Percentiles rank a stretch among this genome's conserved stretches.
phyloP scores from a whole-genome alignment of 2,329 filamentous ascomycete species.

The Fusarium humuli region DNA sequence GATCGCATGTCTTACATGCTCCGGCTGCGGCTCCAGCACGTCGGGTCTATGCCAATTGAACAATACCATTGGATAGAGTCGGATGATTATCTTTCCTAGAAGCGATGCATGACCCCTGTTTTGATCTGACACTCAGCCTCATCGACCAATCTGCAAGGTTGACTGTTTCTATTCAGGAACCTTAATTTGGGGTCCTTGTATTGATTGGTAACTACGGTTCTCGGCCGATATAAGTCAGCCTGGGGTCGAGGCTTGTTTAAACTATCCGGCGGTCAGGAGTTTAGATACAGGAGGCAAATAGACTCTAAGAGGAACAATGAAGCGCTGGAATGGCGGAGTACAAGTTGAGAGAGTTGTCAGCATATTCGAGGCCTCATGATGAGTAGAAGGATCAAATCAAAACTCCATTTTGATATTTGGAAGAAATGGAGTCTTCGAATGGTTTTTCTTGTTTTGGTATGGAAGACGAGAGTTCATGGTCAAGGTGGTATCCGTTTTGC shows the following conservation, averaged over 20 bases:
- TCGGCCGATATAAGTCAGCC: neutral
- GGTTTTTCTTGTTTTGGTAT: neutral
- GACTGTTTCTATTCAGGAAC: neutral
- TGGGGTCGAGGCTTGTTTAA: neutral
- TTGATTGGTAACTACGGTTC: neutral
- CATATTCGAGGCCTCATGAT: neutral
- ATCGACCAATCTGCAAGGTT: neutral
- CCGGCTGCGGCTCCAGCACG: neutral
- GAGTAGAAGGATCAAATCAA: neutral
- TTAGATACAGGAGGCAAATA: neutral
- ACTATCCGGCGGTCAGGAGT: neutral
- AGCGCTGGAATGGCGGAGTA: neutral
- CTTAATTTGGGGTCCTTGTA: neutral
- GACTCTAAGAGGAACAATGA: neutral
- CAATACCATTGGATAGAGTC: neutral
- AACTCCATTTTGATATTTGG: neutral
- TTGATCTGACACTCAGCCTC: slow-evolving; percentile 1
- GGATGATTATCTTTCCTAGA: neutral
- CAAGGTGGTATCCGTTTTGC: too few species aligned
- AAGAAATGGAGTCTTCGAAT: neutral
- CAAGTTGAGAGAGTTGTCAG: neutral
- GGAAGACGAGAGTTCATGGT: neutral
- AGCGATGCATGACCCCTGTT: neutral
- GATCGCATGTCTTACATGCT: neutral
- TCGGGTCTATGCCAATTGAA: neutral